Conservation (phyloP, 2,329 filamentous ascomycete genomes). For the Alternaria ethzedia region DNA sequence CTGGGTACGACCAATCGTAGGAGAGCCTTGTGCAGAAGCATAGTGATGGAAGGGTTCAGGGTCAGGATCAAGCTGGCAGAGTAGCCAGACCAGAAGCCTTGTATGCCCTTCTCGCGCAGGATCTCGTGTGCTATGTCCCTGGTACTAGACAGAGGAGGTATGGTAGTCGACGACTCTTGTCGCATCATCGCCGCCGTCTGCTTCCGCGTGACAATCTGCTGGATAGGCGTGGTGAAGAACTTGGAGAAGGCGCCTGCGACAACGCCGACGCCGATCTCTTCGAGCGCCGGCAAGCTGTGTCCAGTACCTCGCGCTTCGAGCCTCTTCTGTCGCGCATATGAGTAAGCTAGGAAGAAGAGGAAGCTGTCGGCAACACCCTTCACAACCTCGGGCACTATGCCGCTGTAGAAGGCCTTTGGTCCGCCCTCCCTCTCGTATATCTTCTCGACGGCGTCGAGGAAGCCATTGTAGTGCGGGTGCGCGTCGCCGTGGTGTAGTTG, state of each 20-base stretch:
- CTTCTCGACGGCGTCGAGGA: slow-evolving; percentile 72
- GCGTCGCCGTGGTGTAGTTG: slow-evolving; percentile 55
- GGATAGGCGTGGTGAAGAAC: slow-evolving; percentile 78
- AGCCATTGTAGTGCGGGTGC: slow-evolving; percentile 65
- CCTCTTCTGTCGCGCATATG: slow-evolving; percentile 57
- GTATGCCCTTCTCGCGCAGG: slow-evolving; percentile 69
- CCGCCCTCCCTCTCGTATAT: slow-evolving; percentile 78
- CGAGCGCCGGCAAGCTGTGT: slow-evolving; percentile 64
- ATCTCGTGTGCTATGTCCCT: slow-evolving; percentile 70
- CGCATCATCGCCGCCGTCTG: slow-evolving; percentile 69
- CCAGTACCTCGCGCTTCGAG: slow-evolving; percentile 32
- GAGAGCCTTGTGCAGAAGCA: slow-evolving; percentile 78
- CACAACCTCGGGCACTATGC: slow-evolving; percentile 51
- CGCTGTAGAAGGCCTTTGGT: slow-evolving; percentile 68
- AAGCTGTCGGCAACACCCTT: slow-evolving; percentile 72
- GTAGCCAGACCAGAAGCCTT: slow-evolving; percentile 88
- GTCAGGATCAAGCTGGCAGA: slow-evolving; percentile 80
- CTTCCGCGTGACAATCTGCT: slow-evolving; percentile 82
- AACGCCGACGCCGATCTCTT: slow-evolving; percentile 77
- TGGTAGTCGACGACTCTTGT: slow-evolving; percentile 42
- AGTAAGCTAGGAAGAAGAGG: slow-evolving; percentile 86
- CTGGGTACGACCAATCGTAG: slow-evolving; percentile 65
- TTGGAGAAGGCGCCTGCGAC: slow-evolving; percentile 77
- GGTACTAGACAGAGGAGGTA: slow-evolving; percentile 46
- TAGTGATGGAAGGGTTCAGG: slow-evolving; percentile 85